A percentile compares a stretch with the other conserved stretches of the same genome.
These are phyloP conservation scores for Voacanga thouarsii DNA, from an alignment of 257 asterid genomes.

Conservation along the genomic window DNA sequence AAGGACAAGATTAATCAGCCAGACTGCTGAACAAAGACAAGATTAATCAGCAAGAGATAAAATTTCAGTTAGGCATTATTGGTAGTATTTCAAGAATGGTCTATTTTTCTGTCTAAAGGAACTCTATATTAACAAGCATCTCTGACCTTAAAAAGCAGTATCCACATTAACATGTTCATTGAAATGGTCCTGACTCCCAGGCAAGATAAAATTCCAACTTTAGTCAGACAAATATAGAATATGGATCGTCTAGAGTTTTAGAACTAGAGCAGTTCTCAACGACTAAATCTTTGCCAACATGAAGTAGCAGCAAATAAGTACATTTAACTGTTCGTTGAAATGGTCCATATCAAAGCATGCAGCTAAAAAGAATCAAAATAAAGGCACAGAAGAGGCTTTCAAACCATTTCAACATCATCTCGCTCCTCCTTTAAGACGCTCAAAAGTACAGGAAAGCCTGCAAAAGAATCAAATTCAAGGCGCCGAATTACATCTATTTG, in stretches of 20 bases:
- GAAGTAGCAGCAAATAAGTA: constrained; percentile 3
- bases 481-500: constrained; percentile 15
- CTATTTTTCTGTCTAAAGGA: background rate
- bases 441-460: constrained; percentile 87
- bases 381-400: constrained; percentile 24
- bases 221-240: background rate
- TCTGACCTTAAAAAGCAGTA: background rate
- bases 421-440: constrained; percentile 90
- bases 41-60: background rate
- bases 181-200: background rate
- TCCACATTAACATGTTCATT: background rate
- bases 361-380: background rate
- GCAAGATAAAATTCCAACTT: background rate
- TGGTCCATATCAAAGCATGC: background rate
- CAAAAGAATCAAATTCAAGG: constrained; percentile 24
- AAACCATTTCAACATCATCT: constrained; percentile 92
- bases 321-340: background rate
- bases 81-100: background rate
- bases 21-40: background rate
- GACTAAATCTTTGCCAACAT: background rate
- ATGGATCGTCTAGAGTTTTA: background rate
- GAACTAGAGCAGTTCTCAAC: background rate
- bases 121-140: constrained; percentile 3
- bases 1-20: background rate
- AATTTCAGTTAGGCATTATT: background rate